Evolutionary conservation across 495 filamentous ascomycete genomes (phyloP), one percentile per base, ranked within the genome.

Genomic region (Penicillium coprophilum): DNA sequence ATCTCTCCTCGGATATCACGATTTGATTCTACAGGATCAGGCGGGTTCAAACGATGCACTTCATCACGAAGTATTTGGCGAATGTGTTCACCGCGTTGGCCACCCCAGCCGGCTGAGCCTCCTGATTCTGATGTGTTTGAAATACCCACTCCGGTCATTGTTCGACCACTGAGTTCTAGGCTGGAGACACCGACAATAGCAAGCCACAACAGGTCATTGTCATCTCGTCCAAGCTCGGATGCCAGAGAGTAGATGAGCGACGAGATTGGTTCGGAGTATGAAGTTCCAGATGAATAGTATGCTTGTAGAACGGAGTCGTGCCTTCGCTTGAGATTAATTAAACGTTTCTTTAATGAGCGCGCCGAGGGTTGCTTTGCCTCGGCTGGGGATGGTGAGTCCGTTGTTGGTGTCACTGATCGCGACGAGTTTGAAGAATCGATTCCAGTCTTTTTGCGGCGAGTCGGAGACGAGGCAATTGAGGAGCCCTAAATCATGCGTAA

Each of bases 141-240:
- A n/a, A 92, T 85, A 20, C 87, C 87, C 7, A 96, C 80, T 23
- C 91, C 91, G 6, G 87, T 85, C 58, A 88, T 88, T 11, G 87
- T 90, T 36, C 89, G 88, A 13, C 93, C 93, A 56, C 92, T 96
- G 0, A 97, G 83, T 67, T 96, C 93, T 68, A 94, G 85, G 32
- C 91, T 94, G 21, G 87, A 89, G 36, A 96, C 89, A 11, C 94
- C 94, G 21, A 97, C 88, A 59, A 97, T 96, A 10, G 91, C 82
- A 45, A 95, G 80, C 94, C 94, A 98, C 28, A 98, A 84, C 28
- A 97, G 76, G 62, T 98, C 92, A 63, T 97, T 97, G 65, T 97
- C 93, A 77, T 98, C 94, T 39, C 91, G 87, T 55, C 93, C 95
- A 11, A 97, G 83, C 61, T 97, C 94, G 2, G 92, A 96, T 17